Evolutionary conservation across 345 rosid genomes (phyloP).

Genomic region (Brassica juncea): DNA sequence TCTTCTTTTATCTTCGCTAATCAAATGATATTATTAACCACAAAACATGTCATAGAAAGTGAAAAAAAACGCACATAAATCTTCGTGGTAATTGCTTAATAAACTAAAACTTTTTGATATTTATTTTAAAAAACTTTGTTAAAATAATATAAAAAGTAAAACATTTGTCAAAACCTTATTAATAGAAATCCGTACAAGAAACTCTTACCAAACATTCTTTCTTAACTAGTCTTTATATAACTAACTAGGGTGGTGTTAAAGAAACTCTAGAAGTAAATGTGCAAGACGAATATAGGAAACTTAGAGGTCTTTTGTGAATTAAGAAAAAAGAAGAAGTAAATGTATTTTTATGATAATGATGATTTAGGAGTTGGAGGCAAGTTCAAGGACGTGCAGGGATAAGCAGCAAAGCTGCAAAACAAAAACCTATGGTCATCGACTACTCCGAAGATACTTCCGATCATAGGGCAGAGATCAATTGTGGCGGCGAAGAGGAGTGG

Average conservation of each 20-base stretch:
- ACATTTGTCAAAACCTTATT: neutral
- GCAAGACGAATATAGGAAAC: neutral
- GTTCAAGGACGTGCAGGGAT: conserved; percentile 29
- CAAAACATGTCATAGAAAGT: neutral
- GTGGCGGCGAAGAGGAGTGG: conserved; percentile 43
- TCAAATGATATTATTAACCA: neutral
- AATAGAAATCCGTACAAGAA: neutral
- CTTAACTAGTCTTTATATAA: neutral
- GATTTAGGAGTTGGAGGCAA: conserved; percentile 36
- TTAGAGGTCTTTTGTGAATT: neutral
- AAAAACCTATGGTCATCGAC: conserved; percentile 12
- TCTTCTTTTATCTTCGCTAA: conserved; percentile 15
- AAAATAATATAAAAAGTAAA: neutral
- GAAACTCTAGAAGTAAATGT: neutral
- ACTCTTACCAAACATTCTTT: neutral
- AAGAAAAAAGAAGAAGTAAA: neutral
- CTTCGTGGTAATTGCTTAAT: neutral
- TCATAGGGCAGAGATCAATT: neutral
- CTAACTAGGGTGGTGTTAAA: neutral
- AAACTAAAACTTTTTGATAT: neutral
- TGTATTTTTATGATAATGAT: conserved; percentile 4
- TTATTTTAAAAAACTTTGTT: neutral
- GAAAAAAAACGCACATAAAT: neutral
- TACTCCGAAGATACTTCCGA: conserved; percentile 17
- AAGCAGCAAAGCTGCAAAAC: conserved; percentile 32